Evolutionary conservation across 2,329 filamentous ascomycete species (phyloP).

Genomic region (Harringtonia lauricola): DNA sequence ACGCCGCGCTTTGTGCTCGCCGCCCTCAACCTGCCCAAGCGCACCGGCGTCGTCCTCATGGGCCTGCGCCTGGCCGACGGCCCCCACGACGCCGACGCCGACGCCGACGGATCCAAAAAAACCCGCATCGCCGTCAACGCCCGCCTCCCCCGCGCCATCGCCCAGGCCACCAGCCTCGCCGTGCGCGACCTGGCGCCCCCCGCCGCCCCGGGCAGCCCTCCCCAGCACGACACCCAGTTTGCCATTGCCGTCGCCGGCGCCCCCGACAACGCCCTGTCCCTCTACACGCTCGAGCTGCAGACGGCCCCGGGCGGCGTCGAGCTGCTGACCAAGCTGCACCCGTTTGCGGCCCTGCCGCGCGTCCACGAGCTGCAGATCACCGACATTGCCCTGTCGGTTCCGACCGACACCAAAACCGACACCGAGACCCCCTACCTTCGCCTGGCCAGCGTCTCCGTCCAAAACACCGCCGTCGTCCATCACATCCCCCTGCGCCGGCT

Average conservation of each 20-base stretch:
- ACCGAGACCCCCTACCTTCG: constrained; percentile 45
- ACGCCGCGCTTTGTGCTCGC: constrained; percentile 46
- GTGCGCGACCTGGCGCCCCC: constrained; percentile 56
- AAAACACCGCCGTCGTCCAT: constrained; percentile 70
- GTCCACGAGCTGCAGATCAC: constrained; percentile 50
- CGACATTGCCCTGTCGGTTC: constrained; percentile 40
- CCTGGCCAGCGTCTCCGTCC: constrained; percentile 71
- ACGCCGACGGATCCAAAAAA: constrained; percentile 11
- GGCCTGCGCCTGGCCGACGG: constrained; percentile 35
- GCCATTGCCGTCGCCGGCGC: constrained; percentile 58
- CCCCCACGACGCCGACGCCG: constrained; percentile 16
- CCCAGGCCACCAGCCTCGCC: constrained; percentile 68
- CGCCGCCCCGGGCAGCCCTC: constrained; percentile 27
- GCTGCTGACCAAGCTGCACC: constrained; percentile 39
- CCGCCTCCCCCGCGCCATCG: constrained; percentile 55
- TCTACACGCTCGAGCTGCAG: constrained; percentile 67
- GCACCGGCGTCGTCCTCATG: constrained; percentile 44
- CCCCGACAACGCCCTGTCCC: constrained; percentile 65
- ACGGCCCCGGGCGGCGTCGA: constrained; percentile 27
- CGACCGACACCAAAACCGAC: too few relatives aligned
- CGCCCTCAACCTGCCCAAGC: constrained; percentile 46
- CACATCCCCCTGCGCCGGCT: constrained; percentile 54
- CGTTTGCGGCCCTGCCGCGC: constrained; percentile 37
- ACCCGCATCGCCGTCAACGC: constrained; percentile 38
- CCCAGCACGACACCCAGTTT: constrained; percentile 56